Conservation (phyloP, 257 asterid species). For the Nicotiana sylvestris region DNA sequence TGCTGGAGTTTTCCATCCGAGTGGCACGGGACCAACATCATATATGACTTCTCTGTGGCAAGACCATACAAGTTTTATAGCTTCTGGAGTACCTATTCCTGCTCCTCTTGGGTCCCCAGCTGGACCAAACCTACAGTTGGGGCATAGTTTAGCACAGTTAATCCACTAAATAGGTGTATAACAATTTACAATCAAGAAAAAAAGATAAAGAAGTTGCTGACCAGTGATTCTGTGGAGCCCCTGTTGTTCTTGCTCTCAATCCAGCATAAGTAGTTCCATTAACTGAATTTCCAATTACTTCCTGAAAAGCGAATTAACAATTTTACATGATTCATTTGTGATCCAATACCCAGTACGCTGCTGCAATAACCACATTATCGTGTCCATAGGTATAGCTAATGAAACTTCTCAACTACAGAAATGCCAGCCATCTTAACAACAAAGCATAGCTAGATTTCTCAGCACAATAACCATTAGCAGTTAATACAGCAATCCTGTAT, state of each 20-base stretch:
- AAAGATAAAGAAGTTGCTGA: conserved; percentile 16
- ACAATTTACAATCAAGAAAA: neutral
- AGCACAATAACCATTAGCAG: neutral
- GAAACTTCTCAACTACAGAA: neutral
- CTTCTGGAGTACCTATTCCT: conserved; percentile 91
- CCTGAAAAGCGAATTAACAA: conserved; percentile 32
- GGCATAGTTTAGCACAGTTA: neutral
- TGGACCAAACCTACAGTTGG: conserved; percentile 70
- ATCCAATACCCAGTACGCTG: neutral
- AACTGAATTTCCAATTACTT: conserved; percentile 79
- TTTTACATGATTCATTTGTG: neutral
- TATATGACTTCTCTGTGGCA: conserved; percentile 82
- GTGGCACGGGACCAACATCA: conserved; percentile 70
- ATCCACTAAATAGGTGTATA: neutral
- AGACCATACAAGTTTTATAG: conserved; percentile 90
- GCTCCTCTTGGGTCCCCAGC: conserved; percentile 93
- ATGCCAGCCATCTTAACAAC: neutral
- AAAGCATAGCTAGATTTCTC: neutral
- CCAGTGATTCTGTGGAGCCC: conserved; percentile 98
- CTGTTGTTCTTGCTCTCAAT: conserved; percentile 85
- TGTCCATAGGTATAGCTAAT: neutral
- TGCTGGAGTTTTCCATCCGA: conserved; percentile 52
- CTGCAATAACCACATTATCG: neutral
- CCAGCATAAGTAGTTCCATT: conserved; percentile 96
- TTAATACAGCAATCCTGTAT: neutral